phyloP scores from a whole-genome alignment of 768 basidiomycete species.

The Russula ochroleuca region DNA sequence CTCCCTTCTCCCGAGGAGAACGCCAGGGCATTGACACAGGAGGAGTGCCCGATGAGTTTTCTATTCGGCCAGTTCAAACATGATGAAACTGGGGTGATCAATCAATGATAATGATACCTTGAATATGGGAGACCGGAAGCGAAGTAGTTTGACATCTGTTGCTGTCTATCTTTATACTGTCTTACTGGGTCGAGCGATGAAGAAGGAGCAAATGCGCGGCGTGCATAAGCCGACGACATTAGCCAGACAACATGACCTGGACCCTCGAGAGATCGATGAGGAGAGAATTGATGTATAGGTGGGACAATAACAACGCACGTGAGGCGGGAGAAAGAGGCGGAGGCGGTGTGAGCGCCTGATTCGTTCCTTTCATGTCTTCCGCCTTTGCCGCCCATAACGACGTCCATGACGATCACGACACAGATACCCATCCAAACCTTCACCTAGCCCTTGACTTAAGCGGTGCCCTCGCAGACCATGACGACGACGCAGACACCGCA shows the following conservation, averaged over 20 bases:
- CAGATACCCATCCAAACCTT: not conserved
- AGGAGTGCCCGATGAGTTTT: conserved; percentile 35
- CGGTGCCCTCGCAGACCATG: conserved; percentile 35
- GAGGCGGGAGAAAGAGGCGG: not conserved
- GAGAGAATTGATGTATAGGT: not conserved
- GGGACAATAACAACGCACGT: not conserved
- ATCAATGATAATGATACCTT: conserved; percentile 7
- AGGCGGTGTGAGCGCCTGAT: not conserved
- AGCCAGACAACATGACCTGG: conserved; percentile 13
- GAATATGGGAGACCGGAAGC: conserved; percentile 17
- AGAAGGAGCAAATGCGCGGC: conserved; percentile 1
- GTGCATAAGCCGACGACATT: conserved; percentile 17
- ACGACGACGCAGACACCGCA: conserved; percentile 68
- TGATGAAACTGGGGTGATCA: no score
- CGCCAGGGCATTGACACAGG: conserved; percentile 38
- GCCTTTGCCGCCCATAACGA: conserved; percentile 1
- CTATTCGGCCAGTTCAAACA: conserved; percentile 26
- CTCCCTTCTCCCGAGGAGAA: conserved; percentile 37
- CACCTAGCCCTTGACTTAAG: conserved; percentile 24
- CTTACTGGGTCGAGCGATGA: conserved; percentile 6
- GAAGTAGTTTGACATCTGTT: conserved; percentile 10
- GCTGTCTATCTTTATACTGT: conserved; percentile 15
- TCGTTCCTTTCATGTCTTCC: conserved; percentile 6
- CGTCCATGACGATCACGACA: conserved; percentile 19
- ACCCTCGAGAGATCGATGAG: not conserved